Evolutionary conservation across 2,329 filamentous ascomycete species (phyloP).

Genomic region (Coccinonectria pachysandricola): DNA sequence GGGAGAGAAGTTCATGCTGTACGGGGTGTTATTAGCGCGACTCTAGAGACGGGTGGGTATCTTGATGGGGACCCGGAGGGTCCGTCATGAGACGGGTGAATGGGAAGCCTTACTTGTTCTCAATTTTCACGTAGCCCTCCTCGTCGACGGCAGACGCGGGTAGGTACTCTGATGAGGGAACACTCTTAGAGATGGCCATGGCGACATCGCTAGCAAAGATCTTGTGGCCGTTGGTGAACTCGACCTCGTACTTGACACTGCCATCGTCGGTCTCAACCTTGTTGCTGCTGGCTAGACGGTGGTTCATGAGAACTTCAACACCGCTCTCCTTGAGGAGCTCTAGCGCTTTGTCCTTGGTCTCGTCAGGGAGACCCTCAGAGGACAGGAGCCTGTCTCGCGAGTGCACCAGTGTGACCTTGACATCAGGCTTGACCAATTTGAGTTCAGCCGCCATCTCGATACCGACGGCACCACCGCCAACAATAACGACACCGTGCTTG

Average conservation of each 20-base stretch:
- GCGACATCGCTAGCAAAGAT: conserved; percentile 56
- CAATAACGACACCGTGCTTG: conserved; percentile 52
- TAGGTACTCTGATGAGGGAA: conserved; percentile 53
- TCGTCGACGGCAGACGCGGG: conserved; percentile 47
- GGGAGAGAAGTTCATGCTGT: conserved; percentile 43
- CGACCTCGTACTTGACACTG: conserved; percentile 34
- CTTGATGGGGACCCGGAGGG: too few species aligned
- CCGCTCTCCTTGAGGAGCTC: conserved; percentile 49
- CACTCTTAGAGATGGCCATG: conserved; percentile 55
- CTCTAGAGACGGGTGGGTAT: too few species aligned
- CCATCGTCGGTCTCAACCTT: conserved; percentile 36
- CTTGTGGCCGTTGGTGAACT: conserved; percentile 48
- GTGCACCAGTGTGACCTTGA: conserved; percentile 64
- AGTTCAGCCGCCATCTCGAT: conserved; percentile 76
- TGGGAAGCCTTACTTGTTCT: conserved; percentile 35
- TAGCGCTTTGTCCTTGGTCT: conserved; percentile 53
- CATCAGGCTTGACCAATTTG: conserved; percentile 53
- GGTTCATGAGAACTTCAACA: conserved; percentile 54
- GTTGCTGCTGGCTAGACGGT: conserved; percentile 42
- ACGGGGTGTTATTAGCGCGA: not conserved
- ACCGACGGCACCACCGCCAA: conserved; percentile 71
- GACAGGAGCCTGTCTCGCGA: conserved; percentile 61
- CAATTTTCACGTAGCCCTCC: conserved; percentile 56
- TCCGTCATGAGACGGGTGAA: not conserved
- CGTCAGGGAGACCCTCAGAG: conserved; percentile 59